Conservation (phyloP, 768 basidiomycete species). For the Lactarius pseudohatsudake region DNA sequence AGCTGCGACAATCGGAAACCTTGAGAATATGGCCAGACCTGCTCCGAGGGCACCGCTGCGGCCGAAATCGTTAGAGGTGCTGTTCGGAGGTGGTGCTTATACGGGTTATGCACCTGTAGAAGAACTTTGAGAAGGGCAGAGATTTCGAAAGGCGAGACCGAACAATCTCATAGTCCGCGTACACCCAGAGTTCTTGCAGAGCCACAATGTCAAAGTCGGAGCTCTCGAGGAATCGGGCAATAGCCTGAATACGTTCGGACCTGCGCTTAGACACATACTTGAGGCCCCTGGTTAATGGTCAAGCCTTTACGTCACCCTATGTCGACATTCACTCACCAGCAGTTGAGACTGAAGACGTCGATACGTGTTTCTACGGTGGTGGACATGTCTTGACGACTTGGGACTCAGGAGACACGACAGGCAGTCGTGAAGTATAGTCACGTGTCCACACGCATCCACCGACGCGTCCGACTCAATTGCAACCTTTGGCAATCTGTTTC, state of each 20-base stretch:
- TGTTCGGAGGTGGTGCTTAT: not conserved
- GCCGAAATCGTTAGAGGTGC: constrained; percentile 10
- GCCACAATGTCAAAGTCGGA: constrained; percentile 75
- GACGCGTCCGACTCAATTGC: not conserved
- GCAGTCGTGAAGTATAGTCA: not conserved
- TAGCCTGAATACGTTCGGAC: constrained; percentile 66
- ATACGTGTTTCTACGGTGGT: constrained; percentile 43
- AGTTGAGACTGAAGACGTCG: constrained; percentile 71
- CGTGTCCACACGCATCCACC: constrained; percentile 1
- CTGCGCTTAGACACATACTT: constrained; percentile 82
- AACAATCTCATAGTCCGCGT: constrained; percentile 73
- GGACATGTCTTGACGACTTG: constrained; percentile 30
- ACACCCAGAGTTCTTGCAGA: constrained; percentile 89
- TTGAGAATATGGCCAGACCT: constrained; percentile 85
- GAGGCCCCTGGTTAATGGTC: constrained; percentile 62
- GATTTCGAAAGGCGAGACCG: constrained; percentile 51
- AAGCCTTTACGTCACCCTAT: not conserved
- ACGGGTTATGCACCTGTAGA: constrained; percentile 57
- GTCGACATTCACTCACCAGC: constrained; percentile 54
- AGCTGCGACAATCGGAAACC: constrained; percentile 73
- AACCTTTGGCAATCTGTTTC: not conserved
- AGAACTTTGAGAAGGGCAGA: constrained; percentile 77
- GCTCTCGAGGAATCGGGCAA: constrained; percentile 62
- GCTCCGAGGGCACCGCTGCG: constrained; percentile 87
- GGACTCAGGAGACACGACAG: not conserved